phyloP scores from a whole-genome alignment of 1,284 basidiomycete genomes.

The Leccinum insigne region DNA sequence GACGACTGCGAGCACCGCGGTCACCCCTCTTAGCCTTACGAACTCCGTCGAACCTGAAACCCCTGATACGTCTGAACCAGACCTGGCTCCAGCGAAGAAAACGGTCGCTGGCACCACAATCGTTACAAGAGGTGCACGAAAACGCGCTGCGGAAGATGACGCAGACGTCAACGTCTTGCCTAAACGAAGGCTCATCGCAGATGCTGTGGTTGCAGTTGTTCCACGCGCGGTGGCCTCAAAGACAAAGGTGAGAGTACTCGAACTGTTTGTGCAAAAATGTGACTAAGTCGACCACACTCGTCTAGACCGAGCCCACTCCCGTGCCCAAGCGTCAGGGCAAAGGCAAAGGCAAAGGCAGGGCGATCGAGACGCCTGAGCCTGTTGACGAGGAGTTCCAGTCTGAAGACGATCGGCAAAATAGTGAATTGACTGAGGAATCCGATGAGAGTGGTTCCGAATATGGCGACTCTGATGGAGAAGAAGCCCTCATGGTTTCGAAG shows the following conservation, averaged over 20 bases:
- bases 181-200: slow-evolving; percentile 47
- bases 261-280: not conserved
- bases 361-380: slow-evolving; percentile 27
- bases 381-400: slow-evolving; percentile 34
- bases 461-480: slow-evolving; percentile 39
- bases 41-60: slow-evolving; percentile 37
- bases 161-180: slow-evolving; percentile 20
- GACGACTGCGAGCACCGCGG: slow-evolving; percentile 24
- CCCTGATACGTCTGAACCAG: slow-evolving; percentile 44
- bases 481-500: slow-evolving; percentile 55
- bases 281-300: slow-evolving; percentile 13
- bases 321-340: slow-evolving; percentile 29
- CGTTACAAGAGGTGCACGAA: slow-evolving; percentile 24
- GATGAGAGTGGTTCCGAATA: slow-evolving; percentile 63
- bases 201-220: slow-evolving; percentile 49
- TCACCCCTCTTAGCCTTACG: slow-evolving; percentile 26
- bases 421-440: slow-evolving; percentile 47
- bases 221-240: slow-evolving; percentile 32
- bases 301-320: slow-evolving; percentile 12
- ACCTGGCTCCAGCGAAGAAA: slow-evolving; percentile 19
- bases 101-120: not conserved
- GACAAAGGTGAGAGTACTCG: slow-evolving; percentile 36
- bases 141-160: slow-evolving; percentile 35
- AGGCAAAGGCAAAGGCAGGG: slow-evolving; percentile 38
- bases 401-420: slow-evolving; percentile 42